Conservation (phyloP, 192 early-diverging fungal species). For the Coemansia sp. region DNA sequence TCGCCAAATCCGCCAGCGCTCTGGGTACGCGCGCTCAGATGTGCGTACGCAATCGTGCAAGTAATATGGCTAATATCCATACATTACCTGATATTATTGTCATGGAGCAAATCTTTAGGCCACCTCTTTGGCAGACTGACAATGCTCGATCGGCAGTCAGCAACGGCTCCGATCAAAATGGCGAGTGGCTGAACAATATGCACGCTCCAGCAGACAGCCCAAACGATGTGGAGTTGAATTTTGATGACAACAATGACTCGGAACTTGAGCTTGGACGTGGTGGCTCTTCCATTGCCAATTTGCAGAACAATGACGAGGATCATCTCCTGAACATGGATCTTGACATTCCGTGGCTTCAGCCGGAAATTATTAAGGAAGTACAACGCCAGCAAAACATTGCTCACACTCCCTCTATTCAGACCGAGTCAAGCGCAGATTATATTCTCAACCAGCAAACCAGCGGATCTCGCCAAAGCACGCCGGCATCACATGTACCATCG, state of each 20-base stretch:
- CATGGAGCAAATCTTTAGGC: constrained; percentile 1
- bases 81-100: not conserved
- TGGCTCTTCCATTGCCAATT: not conserved
- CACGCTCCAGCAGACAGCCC: not conserved
- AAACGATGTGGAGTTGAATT: not conserved
- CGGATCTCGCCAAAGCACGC: constrained; percentile 13
- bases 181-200: no score
- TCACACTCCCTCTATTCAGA: constrained; percentile 14
- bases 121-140: not conserved
- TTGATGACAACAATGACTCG: not conserved
- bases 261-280: constrained; percentile 42
- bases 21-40: not conserved
- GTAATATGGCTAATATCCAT: not conserved
- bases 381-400: constrained; percentile 6
- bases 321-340: constrained; percentile 15
- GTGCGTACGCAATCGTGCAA: not conserved
- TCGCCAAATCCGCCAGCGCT: not conserved
- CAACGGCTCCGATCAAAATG: not conserved
- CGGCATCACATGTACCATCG: constrained; percentile 22
- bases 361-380: not conserved
- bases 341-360: constrained; percentile 50
- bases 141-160: not conserved
- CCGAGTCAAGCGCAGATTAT: constrained; percentile 27
- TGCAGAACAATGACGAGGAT: constrained; percentile 1
- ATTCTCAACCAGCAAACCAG: not conserved